Percentiles rank a stretch among this genome's conserved stretches.
Evolutionary conservation across 2,329 filamentous ascomycete genomes (phyloP).

Genomic region (Elsinoe fawcettii): DNA sequence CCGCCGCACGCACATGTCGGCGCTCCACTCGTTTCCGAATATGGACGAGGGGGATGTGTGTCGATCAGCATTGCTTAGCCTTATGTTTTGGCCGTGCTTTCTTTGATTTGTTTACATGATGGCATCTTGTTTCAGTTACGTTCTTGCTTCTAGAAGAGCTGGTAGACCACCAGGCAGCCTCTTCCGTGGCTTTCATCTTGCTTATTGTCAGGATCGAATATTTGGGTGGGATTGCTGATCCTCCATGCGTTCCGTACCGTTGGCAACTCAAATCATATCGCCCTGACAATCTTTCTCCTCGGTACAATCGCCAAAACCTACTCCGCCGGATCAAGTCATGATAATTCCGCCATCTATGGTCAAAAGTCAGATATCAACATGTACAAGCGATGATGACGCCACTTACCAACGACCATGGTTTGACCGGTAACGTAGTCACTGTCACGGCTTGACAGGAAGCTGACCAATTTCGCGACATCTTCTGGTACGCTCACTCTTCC

Average conservation of each 20-base stretch:
- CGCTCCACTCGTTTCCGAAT: neutral
- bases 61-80: constrained; percentile 2
- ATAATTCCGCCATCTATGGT: constrained; percentile 27
- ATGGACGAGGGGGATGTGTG: neutral
- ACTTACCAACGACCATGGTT: constrained; percentile 46
- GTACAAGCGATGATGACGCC: neutral
- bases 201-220: neutral
- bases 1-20: constrained; percentile 4
- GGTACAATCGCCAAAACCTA: constrained; percentile 16
- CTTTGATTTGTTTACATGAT: neutral
- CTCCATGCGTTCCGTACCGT: constrained; percentile 12
- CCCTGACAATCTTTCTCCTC: neutral
- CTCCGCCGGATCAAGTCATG: constrained; percentile 22
- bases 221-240: constrained; percentile 1
- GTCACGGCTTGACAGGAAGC: constrained; percentile 52
- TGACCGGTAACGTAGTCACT: constrained; percentile 60
- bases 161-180: neutral
- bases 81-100: constrained; percentile 4
- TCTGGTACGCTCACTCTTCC: constrained; percentile 52
- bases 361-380: neutral
- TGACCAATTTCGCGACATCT: constrained; percentile 57
- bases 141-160: constrained; percentile 1
- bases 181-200: neutral
- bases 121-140: neutral
- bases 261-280: neutral